phyloP scores from a whole-genome alignment of 2,329 filamentous ascomycete species.

The Trichoderma gracile region DNA sequence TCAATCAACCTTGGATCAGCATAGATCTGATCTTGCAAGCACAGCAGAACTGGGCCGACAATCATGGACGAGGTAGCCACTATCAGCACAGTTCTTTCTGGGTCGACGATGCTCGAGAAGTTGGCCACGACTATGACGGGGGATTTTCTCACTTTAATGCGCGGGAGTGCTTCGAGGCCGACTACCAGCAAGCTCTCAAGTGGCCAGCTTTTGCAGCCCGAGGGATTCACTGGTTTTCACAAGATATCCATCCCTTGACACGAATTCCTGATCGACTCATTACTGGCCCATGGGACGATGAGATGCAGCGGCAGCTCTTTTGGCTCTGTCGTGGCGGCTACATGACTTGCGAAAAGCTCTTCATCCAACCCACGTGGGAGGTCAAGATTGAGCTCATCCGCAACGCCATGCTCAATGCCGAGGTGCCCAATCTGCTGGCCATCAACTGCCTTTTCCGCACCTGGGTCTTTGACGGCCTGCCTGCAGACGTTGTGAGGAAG shows the following conservation, averaged over 20 bases:
- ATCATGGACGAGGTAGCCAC: constrained; percentile 38
- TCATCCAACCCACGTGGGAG: constrained; percentile 44
- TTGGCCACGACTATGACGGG: constrained; percentile 31
- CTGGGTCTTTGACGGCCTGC: constrained; percentile 36
- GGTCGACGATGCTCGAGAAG: constrained; percentile 23
- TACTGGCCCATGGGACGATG: constrained; percentile 46
- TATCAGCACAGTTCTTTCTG: constrained; percentile 39
- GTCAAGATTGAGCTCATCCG: constrained; percentile 41
- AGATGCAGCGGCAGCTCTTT: constrained; percentile 45
- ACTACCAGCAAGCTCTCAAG: constrained; percentile 36
- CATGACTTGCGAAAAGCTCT: constrained; percentile 33
- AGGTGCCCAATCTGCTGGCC: constrained; percentile 35
- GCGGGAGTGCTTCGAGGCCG: constrained; percentile 41
- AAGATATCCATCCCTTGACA: constrained; percentile 43
- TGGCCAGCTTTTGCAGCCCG: constrained; percentile 32
- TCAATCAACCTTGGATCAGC: constrained; percentile 48
- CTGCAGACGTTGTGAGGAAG: constrained; percentile 35
- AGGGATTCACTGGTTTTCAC: constrained; percentile 31
- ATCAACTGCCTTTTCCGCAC: constrained; percentile 37
- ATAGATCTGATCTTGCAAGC: constrained; percentile 50
- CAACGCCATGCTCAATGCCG: constrained; percentile 38
- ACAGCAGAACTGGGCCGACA: constrained; percentile 50
- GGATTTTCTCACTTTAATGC: constrained; percentile 37
- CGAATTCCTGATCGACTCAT: constrained; percentile 46
- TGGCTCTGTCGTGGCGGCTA: constrained; percentile 48